Conservation (phyloP, 2,329 filamentous ascomycete genomes). For the Calonectria hawksworthii region DNA sequence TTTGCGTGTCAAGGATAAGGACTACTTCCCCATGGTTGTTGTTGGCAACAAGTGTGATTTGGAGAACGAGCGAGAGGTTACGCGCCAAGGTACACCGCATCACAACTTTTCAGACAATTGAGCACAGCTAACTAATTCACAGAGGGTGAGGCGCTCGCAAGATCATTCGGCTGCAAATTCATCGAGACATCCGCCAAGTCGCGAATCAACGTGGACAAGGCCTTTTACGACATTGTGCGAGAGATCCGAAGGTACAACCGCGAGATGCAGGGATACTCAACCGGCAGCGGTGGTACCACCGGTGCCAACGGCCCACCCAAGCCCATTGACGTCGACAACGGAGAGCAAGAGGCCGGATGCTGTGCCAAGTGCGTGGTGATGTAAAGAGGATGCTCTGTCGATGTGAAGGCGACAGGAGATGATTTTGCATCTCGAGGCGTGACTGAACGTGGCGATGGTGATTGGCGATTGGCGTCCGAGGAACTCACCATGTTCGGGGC, state of each 20-base stretch:
- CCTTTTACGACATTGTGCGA: slow-evolving; percentile 98
- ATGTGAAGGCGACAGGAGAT: slow-evolving; percentile 30
- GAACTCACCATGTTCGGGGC: slow-evolving; percentile 26
- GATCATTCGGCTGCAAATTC: slow-evolving; percentile 95
- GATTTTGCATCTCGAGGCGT: slow-evolving; percentile 29
- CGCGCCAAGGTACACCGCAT: slow-evolving; percentile 82
- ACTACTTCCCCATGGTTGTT: slow-evolving; percentile 99
- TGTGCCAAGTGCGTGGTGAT: slow-evolving; percentile 91
- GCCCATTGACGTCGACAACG: slow-evolving; percentile 85
- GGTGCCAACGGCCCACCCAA: slow-evolving; percentile 72
- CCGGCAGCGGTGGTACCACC: slow-evolving; percentile 75
- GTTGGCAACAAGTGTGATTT: slow-evolving; percentile 99
- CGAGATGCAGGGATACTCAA: slow-evolving; percentile 92
- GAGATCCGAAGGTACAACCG: slow-evolving; percentile 99
- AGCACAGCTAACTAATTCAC: slow-evolving; percentile 42
- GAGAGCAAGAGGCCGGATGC: slow-evolving; percentile 79
- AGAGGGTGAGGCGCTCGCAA: slow-evolving; percentile 93
- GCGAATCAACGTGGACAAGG: slow-evolving; percentile 97
- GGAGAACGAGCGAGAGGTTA: slow-evolving; percentile 91
- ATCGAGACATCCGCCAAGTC: slow-evolving; percentile 99
- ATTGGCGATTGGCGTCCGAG: slow-evolving; percentile 28
- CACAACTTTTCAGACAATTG: background rate
- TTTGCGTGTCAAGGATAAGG: slow-evolving; percentile 98
- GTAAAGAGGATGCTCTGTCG: slow-evolving; percentile 64
- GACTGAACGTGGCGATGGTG: slow-evolving; percentile 18